A percentile compares a stretch with the other conserved stretches of the same genome.
Conservation (phyloP, 2,329 filamentous ascomycete species). For the Sphaerulina musiva region DNA sequence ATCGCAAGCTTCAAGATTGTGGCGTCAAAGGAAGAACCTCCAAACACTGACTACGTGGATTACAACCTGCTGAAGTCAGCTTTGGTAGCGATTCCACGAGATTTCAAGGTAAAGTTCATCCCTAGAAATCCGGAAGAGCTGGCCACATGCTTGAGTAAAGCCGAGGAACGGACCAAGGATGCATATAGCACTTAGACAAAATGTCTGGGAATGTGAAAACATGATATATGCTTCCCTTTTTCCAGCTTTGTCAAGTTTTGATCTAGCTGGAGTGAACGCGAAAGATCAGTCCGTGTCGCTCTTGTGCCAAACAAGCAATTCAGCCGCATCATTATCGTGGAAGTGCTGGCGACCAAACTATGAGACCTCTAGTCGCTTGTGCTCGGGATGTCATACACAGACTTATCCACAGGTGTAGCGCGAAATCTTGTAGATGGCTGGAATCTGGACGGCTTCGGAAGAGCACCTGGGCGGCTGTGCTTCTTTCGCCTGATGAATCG, state of each 20-base stretch:
- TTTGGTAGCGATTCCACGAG: conserved; percentile 53
- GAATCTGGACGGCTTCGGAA: not conserved
- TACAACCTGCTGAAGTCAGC: conserved; percentile 57
- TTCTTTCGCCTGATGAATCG: not conserved
- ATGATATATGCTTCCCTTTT: not conserved
- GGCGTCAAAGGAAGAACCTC: conserved; percentile 44
- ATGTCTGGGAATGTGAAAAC: not conserved
- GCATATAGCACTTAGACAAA: not conserved
- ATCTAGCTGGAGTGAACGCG: too few relatives aligned
- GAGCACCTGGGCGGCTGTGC: not conserved
- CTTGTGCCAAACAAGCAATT: too few relatives aligned
- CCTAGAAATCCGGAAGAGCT: conserved; percentile 42
- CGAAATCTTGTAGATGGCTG: not conserved
- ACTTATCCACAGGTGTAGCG: not conserved
- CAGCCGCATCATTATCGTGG: not conserved
- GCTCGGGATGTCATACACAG: conserved; percentile 4
- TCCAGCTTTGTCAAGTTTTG: too few relatives aligned
- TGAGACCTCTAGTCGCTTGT: not conserved
- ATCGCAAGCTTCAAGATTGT: conserved; percentile 47
- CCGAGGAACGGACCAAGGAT: conserved; percentile 39
- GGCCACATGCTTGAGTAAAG: conserved; percentile 39
- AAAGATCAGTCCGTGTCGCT: too few relatives aligned
- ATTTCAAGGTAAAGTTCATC: conserved; percentile 53
- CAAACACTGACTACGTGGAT: conserved; percentile 57
- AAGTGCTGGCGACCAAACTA: not conserved